A percentile compares a stretch with the other conserved stretches of the same genome.
phyloP scores from a whole-genome alignment of 176 grass and related monocot species.

The Neostapfia colusana region DNA sequence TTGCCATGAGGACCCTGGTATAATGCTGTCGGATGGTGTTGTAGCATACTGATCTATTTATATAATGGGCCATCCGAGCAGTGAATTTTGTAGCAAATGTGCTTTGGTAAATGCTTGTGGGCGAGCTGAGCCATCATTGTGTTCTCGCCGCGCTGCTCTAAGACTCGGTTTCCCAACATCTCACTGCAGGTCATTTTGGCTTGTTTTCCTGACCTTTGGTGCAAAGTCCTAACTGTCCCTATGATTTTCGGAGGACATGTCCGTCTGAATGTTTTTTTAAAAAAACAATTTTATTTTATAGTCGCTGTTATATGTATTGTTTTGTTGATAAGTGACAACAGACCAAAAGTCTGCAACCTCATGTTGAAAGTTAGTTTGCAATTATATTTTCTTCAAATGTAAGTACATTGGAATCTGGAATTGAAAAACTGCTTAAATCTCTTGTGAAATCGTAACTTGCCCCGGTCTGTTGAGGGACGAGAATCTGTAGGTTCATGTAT shows the following conservation, averaged over 20 bases:
- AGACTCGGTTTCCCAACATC: neutral
- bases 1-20: constrained; percentile 8
- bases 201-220: neutral
- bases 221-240: neutral
- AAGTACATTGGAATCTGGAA: neutral
- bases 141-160: neutral
- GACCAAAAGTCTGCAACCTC: too few relatives aligned
- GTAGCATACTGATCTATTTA: constrained; percentile 50
- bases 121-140: neutral
- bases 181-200: neutral
- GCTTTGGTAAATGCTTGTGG: neutral
- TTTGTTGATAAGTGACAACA: too few relatives aligned
- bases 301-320: too few relatives aligned
- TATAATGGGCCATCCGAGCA: constrained; percentile 36
- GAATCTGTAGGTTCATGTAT: neutral
- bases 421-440: neutral
- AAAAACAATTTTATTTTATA: too few relatives aligned
- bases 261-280: neutral
- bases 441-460: neutral
- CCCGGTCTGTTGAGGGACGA: neutral
- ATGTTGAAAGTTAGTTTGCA: neutral
- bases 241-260: neutral
- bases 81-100: constrained; percentile 29
- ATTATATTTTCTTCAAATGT: neutral
- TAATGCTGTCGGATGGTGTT: constrained; percentile 40